Conservation (phyloP, 192 early-diverging fungal species). For the Dissophora globulifera region DNA sequence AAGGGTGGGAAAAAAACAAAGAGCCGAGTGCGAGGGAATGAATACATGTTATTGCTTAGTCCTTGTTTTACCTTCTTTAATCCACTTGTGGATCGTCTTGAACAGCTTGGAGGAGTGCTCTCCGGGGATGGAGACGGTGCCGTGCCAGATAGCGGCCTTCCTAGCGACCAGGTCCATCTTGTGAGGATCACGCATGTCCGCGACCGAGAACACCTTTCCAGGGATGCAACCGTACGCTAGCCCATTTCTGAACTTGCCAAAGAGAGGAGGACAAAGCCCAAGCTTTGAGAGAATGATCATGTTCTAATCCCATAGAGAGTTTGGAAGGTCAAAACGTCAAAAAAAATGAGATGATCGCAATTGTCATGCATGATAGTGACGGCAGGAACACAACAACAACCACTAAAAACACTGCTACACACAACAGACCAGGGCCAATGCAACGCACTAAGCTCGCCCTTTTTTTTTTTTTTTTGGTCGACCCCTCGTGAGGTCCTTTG, state of each 20-base stretch:
- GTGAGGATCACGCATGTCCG: slow-evolving; percentile 79
- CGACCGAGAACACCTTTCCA: slow-evolving; percentile 74
- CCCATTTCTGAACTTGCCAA: slow-evolving; percentile 91
- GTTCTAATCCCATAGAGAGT: too few relatives aligned
- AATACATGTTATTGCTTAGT: too few relatives aligned
- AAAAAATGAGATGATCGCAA: background rate
- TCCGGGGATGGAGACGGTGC: slow-evolving; percentile 34
- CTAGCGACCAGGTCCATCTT: slow-evolving; percentile 82
- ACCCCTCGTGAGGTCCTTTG: too few relatives aligned
- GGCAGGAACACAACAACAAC: too few relatives aligned
- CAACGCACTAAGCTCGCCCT: too few relatives aligned
- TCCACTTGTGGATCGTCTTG: slow-evolving; percentile 77
- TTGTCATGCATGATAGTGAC: too few relatives aligned
- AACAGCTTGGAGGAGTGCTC: slow-evolving; percentile 68
- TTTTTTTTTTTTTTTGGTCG: too few relatives aligned
- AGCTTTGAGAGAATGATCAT: slow-evolving; percentile 77
- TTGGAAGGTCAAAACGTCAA: too few relatives aligned
- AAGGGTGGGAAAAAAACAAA: background rate
- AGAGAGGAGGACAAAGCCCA: slow-evolving; percentile 79
- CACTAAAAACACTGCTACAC: too few relatives aligned
- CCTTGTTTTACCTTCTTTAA: slow-evolving; percentile 63
- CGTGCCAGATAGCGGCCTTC: slow-evolving; percentile 85
- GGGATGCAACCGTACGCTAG: slow-evolving; percentile 90
- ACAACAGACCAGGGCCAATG: too few relatives aligned
- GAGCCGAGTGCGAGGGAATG: too few relatives aligned